Evolutionary conservation across 2,329 filamentous ascomycete species (phyloP).

Genomic region (Coniochaeta ligniaria): DNA sequence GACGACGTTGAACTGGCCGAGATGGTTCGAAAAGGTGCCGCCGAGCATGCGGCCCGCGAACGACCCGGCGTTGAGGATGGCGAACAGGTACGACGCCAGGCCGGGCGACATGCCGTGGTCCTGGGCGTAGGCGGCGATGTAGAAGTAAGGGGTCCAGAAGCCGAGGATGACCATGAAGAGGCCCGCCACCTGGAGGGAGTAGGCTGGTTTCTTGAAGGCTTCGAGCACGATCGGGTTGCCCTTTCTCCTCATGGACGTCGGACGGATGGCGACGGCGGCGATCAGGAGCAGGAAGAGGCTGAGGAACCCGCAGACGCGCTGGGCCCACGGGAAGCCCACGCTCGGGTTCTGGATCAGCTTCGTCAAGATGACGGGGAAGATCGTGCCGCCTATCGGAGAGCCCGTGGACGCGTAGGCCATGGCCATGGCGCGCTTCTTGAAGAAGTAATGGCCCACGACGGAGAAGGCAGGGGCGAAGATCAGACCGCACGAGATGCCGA

Average conservation of each 20-base stretch:
- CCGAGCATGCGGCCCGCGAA: slow-evolving; percentile 48
- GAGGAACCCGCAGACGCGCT: slow-evolving; percentile 9
- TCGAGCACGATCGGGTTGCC: slow-evolving; percentile 26
- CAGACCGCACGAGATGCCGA: slow-evolving; percentile 28
- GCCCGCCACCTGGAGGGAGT: slow-evolving; percentile 8
- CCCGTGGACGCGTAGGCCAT: slow-evolving; percentile 12
- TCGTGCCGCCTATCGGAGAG: slow-evolving; percentile 9
- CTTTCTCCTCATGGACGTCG: slow-evolving; percentile 1
- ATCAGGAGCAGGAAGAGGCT: slow-evolving; percentile 29
- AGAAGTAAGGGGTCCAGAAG: slow-evolving; percentile 50
- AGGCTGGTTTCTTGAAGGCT: slow-evolving; percentile 12
- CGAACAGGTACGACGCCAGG: slow-evolving; percentile 57
- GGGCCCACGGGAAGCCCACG: slow-evolving; percentile 8
- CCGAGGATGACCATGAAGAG: slow-evolving; percentile 19
- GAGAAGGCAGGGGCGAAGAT: slow-evolving; percentile 21
- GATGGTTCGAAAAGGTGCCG: slow-evolving; percentile 42
- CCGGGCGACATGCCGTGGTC: slow-evolving; percentile 39
- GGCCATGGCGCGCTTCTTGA: slow-evolving; percentile 11
- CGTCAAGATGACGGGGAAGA: slow-evolving; percentile 10
- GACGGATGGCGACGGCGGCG: slow-evolving; percentile 7
- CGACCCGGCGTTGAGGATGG: slow-evolving; percentile 57
- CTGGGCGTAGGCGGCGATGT: slow-evolving; percentile 51
- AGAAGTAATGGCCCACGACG: slow-evolving; percentile 16
- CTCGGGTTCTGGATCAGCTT: slow-evolving; percentile 2
- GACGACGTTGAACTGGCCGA: slow-evolving; percentile 41